Evolutionary conservation across 2,329 filamentous ascomycete genomes (phyloP).

Genomic region (Cadophora luteo-olivacea): DNA sequence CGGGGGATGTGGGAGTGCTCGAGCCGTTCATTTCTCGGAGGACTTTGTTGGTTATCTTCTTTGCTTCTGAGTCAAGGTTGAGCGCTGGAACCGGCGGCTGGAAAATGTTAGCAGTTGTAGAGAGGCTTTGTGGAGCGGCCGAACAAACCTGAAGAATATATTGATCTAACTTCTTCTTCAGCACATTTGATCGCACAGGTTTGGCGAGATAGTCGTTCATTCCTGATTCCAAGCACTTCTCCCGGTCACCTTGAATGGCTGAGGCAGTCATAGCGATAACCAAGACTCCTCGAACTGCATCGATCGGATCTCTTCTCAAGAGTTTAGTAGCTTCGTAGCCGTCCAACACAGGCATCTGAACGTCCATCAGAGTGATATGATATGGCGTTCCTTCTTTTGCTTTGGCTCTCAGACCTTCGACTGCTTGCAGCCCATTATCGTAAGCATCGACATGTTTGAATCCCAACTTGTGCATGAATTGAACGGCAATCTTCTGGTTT

Average conservation of each 20-base stretch:
- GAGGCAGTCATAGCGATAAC: conserved; percentile 98
- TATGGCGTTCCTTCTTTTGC: conserved; percentile 78
- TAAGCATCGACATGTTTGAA: conserved; percentile 85
- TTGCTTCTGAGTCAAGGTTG: conserved; percentile 39
- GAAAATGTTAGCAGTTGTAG: conserved; percentile 3
- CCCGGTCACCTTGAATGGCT: conserved; percentile 91
- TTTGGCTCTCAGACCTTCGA: conserved; percentile 82
- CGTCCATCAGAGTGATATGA: conserved; percentile 93
- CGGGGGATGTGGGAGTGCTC: conserved; percentile 1
- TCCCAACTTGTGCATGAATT: conserved; percentile 85
- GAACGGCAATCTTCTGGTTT: conserved; percentile 92
- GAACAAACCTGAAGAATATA: conserved; percentile 55
- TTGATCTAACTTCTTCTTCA: conserved; percentile 81
- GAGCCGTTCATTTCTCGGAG: conserved; percentile 32
- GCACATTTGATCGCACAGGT: conserved; percentile 85
- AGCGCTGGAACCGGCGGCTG: conserved; percentile 36
- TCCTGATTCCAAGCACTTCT: conserved; percentile 92
- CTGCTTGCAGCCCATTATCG: conserved; percentile 86
- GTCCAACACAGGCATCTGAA: conserved; percentile 93
- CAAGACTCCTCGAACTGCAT: conserved; percentile 80
- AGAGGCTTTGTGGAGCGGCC: not conserved
- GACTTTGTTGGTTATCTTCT: conserved; percentile 35
- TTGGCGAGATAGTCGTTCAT: conserved; percentile 99
- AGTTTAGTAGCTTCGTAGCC: conserved; percentile 90
- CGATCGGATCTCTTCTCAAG: conserved; percentile 77